These are phyloP conservation scores for Penicillium paradoxum DNA, from an alignment of 495 filamentous ascomycete genomes.

Conservation along the genomic window DNA sequence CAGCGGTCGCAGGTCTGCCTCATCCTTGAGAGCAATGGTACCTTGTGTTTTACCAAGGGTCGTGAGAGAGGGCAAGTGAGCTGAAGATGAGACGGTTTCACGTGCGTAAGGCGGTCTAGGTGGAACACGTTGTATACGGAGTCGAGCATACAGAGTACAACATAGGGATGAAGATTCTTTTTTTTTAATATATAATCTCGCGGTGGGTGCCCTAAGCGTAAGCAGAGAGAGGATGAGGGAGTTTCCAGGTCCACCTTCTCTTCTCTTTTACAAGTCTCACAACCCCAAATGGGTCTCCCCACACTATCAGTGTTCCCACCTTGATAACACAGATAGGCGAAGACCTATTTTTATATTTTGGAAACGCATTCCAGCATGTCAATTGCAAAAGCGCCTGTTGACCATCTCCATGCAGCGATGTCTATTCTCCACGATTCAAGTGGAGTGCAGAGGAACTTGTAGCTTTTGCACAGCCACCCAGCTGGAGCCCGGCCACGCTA, in stretches of 20 bases:
- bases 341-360: neutral
- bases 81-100: constrained; percentile 17
- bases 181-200: neutral
- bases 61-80: neutral
- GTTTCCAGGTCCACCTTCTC: neutral
- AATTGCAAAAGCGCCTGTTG: neutral
- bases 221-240: neutral
- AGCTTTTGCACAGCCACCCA: constrained; percentile 33
- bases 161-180: neutral
- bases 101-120: constrained; percentile 31
- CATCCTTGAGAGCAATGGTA: neutral
- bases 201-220: neutral
- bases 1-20: constrained; percentile 5
- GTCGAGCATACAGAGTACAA: neutral
- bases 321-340: constrained; percentile 13
- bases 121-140: neutral
- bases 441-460: neutral
- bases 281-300: constrained; percentile 9
- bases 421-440: too few species aligned
- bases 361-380: neutral
- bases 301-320: constrained; percentile 10
- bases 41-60: neutral
- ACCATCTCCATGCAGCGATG: neutral
- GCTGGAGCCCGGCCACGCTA: constrained; percentile 18
- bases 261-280: neutral